phyloP scores from a whole-genome alignment of 2,329 filamentous ascomycete species.

The Hymenoscyphus salicellus region DNA sequence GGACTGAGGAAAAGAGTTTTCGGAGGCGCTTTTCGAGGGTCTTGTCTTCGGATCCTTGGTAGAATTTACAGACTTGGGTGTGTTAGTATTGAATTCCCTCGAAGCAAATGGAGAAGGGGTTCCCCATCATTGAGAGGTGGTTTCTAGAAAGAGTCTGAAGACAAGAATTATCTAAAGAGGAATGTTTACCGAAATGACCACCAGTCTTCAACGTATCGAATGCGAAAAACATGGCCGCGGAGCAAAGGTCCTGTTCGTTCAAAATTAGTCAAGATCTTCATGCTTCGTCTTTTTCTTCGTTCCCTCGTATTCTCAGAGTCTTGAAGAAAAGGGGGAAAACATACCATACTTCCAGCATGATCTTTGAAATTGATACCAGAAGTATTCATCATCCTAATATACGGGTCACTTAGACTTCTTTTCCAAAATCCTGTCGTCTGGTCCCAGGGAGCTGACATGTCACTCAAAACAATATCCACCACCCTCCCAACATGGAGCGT shows the following conservation, averaged over 20 bases:
- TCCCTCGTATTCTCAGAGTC: background rate
- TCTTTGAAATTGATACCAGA: constrained; percentile 83
- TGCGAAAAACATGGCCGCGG: constrained; percentile 78
- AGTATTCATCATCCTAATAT: constrained; percentile 99
- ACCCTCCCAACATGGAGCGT: constrained; percentile 45
- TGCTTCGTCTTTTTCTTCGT: background rate
- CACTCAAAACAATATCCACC: constrained; percentile 92
- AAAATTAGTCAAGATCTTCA: background rate
- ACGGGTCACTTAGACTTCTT: constrained; percentile 91
- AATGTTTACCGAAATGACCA: constrained; percentile 63
- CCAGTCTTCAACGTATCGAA: constrained; percentile 77
- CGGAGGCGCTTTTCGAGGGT: constrained; percentile 70
- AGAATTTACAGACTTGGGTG: constrained; percentile 80
- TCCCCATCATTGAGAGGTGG: background rate
- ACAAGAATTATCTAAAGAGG: background rate
- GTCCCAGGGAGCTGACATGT: constrained; percentile 98
- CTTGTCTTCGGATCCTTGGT: constrained; percentile 86
- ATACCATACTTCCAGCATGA: constrained; percentile 91
- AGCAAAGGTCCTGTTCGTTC: constrained; percentile 73
- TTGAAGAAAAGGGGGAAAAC: constrained; percentile 33
- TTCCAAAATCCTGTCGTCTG: constrained; percentile 75
- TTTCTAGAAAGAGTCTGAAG: background rate
- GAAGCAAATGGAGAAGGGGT: background rate
- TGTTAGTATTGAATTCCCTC: too few species aligned
- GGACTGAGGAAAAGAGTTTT: constrained; percentile 74